phyloP scores from a whole-genome alignment of 371 early-diverging fungal species.

The Saksenaea vasiformis region DNA sequence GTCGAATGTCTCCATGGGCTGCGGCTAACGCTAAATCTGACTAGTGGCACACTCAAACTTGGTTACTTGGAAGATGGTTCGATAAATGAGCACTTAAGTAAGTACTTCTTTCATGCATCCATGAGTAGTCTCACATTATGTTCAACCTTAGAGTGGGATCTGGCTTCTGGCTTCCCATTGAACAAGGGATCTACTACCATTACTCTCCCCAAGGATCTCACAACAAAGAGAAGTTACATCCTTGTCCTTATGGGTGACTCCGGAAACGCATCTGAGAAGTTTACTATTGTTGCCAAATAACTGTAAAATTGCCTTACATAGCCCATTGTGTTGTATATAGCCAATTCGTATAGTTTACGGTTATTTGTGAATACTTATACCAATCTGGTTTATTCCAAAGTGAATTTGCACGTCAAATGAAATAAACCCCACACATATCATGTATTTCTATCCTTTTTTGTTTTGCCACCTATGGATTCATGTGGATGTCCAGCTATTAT shows the following conservation, averaged over 20 bases:
- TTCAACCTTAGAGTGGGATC: slow-evolving; percentile 18
- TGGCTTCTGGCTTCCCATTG: slow-evolving; percentile 37
- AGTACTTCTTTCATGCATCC: slow-evolving; percentile 5
- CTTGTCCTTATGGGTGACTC: slow-evolving; percentile 50
- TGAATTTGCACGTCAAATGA: too few species aligned
- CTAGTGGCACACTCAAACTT: slow-evolving; percentile 34
- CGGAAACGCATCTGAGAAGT: slow-evolving; percentile 48
- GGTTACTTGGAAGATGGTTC: slow-evolving; percentile 36
- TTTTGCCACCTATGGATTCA: too few species aligned
- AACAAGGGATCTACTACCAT: slow-evolving; percentile 28
- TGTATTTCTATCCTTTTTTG: too few species aligned
- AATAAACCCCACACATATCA: too few species aligned
- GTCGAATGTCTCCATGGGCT: not conserved
- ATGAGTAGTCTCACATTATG: not conserved
- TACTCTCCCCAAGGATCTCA: slow-evolving; percentile 33
- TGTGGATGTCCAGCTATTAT: too few species aligned
- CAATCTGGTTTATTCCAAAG: too few species aligned
- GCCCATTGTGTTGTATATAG: too few species aligned
- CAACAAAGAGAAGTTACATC: slow-evolving; percentile 36
- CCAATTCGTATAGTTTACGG: too few species aligned
- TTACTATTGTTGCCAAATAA: slow-evolving; percentile 22
- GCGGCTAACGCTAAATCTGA: not conserved
- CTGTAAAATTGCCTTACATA: not conserved
- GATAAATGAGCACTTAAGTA: slow-evolving; percentile 39
- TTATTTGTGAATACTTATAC: too few species aligned